Evolutionary conservation across 2,329 filamentous ascomycete species (phyloP).

Genomic region (Phialemoniopsis sp.): DNA sequence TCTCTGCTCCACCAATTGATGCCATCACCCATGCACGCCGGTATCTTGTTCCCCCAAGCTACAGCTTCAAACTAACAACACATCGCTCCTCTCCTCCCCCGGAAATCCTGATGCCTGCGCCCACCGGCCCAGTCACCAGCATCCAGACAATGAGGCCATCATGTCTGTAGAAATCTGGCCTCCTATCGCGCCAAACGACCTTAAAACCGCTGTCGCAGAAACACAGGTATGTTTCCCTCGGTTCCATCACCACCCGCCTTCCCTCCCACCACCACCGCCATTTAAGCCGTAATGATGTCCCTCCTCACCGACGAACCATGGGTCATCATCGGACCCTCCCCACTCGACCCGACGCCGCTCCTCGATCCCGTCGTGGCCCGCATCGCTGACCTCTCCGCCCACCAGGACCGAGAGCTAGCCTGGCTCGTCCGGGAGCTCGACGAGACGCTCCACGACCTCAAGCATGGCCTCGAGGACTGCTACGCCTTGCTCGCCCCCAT

Average conservation of each 20-base stretch:
- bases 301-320: neutral
- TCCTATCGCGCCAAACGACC: slow-evolving; percentile 42
- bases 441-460: slow-evolving; percentile 43
- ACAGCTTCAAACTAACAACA: too few relatives aligned
- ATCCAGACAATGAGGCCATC: slow-evolving; percentile 14
- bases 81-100: too few relatives aligned
- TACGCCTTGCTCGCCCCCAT: slow-evolving; percentile 79
- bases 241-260: neutral
- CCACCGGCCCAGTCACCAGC: slow-evolving; percentile 1
- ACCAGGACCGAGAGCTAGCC: slow-evolving; percentile 45
- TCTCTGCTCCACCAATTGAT: too few relatives aligned
- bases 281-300: slow-evolving; percentile 1
- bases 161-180: slow-evolving; percentile 61
- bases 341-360: neutral
- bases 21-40: too few relatives aligned
- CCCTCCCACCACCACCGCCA: slow-evolving; percentile 1
- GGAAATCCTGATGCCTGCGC: slow-evolving; percentile 15
- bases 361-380: neutral
- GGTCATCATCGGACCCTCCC: too few relatives aligned
- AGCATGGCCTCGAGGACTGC: slow-evolving; percentile 78
- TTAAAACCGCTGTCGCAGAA: slow-evolving; percentile 43
- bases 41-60: too few relatives aligned
- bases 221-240: slow-evolving; percentile 40
- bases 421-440: slow-evolving; percentile 51
- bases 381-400: slow-evolving; percentile 7